phyloP scores from a whole-genome alignment of 495 filamentous ascomycete genomes.

The Trichoderma parareesei region DNA sequence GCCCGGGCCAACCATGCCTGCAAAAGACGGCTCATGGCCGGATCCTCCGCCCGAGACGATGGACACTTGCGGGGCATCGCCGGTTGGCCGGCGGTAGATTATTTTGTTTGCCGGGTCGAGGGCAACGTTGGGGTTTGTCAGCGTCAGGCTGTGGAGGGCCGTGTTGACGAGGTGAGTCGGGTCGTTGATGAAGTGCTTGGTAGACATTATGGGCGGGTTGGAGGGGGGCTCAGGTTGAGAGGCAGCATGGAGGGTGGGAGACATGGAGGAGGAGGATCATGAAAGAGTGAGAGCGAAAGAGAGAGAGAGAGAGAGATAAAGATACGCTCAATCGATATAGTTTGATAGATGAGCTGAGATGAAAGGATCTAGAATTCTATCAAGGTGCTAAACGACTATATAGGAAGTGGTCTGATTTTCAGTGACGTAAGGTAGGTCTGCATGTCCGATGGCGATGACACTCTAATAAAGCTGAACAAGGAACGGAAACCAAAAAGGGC shows the following conservation, averaged over 20 bases:
- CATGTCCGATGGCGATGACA: background rate
- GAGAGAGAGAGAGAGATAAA: background rate
- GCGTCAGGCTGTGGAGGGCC: slow-evolving; percentile 66
- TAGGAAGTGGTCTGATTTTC: background rate
- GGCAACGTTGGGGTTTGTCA: slow-evolving; percentile 79
- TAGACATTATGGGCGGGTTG: slow-evolving; percentile 32
- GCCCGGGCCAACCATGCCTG: slow-evolving; percentile 57
- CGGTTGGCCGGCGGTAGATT: slow-evolving; percentile 62
- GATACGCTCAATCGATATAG: background rate
- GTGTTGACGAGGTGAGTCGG: slow-evolving; percentile 70
- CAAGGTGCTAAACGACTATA: background rate
- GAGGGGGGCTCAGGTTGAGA: background rate
- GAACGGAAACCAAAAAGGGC: background rate
- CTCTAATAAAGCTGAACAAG: background rate
- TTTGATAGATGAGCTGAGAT: too few relatives aligned
- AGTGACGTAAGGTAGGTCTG: background rate
- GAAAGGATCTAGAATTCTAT: background rate
- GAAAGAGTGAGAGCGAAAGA: too few relatives aligned
- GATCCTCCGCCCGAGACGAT: slow-evolving; percentile 85
- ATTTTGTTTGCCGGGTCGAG: slow-evolving; percentile 79
- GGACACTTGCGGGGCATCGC: slow-evolving; percentile 49
- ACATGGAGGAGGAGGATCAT: too few relatives aligned
- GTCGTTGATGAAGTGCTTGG: slow-evolving; percentile 92
- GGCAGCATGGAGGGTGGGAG: too few relatives aligned
- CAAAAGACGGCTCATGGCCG: slow-evolving; percentile 89